Evolutionary conservation across 352 stramenopile genomes (phyloP).

Genomic region (Globisporangium cederbergense): DNA sequence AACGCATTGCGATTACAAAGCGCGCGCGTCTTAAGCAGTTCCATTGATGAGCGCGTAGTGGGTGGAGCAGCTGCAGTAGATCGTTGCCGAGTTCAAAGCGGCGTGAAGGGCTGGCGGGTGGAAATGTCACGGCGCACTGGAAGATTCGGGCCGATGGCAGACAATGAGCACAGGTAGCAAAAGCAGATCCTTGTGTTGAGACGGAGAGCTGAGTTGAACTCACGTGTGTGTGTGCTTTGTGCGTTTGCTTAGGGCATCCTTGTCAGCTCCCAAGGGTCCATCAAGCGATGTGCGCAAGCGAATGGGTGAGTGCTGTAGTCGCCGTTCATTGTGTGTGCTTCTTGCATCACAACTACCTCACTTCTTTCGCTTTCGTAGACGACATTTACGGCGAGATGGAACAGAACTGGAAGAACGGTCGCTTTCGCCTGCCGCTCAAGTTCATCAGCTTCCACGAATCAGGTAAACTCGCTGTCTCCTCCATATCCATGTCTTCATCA

Average conservation of each 20-base stretch:
- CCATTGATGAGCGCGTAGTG: background rate
- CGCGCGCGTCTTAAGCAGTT: background rate
- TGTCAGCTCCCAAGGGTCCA: constrained; percentile 12
- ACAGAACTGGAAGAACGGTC: constrained; percentile 35
- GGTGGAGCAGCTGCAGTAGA: background rate
- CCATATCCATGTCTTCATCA: background rate
- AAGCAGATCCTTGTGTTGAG: background rate
- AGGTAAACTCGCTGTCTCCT: constrained; percentile 16
- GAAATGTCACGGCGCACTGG: constrained; percentile 3
- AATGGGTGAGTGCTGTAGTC: constrained; percentile 27
- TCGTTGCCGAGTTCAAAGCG: background rate
- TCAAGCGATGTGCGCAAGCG: constrained; percentile 41
- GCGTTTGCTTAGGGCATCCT: constrained; percentile 7
- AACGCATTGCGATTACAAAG: background rate
- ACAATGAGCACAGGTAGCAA: constrained; percentile 8
- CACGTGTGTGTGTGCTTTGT: background rate
- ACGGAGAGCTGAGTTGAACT: background rate
- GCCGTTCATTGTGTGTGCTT: background rate
- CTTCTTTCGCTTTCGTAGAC: constrained; percentile 15
- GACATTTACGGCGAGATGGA: constrained; percentile 77
- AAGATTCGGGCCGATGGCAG: background rate
- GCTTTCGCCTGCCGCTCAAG: constrained; percentile 57
- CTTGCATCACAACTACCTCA: background rate
- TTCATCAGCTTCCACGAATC: constrained; percentile 69
- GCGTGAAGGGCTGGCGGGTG: background rate